Percentiles rank a stretch among this genome's conserved stretches.
These are phyloP conservation scores for Geoglossum cookeanum DNA, from an alignment of 2,329 filamentous ascomycete genomes.

Conservation along the genomic window DNA sequence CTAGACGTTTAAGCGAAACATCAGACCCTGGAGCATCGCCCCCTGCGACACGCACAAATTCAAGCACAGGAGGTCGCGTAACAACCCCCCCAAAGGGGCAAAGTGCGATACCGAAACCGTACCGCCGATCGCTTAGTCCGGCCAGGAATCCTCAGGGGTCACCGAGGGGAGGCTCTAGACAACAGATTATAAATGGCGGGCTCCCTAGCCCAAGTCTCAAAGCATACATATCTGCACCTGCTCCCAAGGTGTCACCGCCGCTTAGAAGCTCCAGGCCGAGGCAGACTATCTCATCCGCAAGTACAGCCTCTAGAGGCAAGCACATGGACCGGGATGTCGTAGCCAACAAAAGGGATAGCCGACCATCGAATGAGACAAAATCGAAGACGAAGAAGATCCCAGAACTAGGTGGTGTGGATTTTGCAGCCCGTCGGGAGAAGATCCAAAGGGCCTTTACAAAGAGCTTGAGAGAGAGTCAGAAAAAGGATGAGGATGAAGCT, in stretches of 20 bases:
- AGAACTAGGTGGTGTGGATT: slow-evolving; percentile 62
- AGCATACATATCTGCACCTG: slow-evolving; percentile 52
- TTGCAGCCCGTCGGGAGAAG: slow-evolving; percentile 60
- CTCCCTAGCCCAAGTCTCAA: slow-evolving; percentile 27
- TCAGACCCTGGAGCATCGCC: slow-evolving; percentile 23
- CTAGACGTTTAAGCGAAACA: slow-evolving; percentile 20
- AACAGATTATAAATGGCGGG: neutral
- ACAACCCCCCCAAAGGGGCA: slow-evolving; percentile 20
- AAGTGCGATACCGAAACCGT: slow-evolving; percentile 23
- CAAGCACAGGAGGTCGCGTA: slow-evolving; percentile 16
- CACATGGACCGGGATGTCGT: slow-evolving; percentile 34
- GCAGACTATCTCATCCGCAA: slow-evolving; percentile 57
- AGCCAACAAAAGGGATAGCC: slow-evolving; percentile 7
- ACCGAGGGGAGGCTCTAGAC: neutral
- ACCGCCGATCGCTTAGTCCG: slow-evolving; percentile 14
- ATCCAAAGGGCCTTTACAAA: slow-evolving; percentile 75
- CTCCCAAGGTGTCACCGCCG: slow-evolving; percentile 56
- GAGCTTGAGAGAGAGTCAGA: slow-evolving; percentile 49
- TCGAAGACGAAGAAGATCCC: slow-evolving; percentile 27
- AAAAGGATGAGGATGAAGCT: slow-evolving; percentile 33
- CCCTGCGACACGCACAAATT: slow-evolving; percentile 17
- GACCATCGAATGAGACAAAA: slow-evolving; percentile 16
- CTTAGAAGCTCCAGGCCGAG: slow-evolving; percentile 67
- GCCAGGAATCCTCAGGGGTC: neutral
- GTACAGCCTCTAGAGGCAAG: slow-evolving; percentile 48